Evolutionary conservation across 2,329 filamentous ascomycete species (phyloP).

Genomic region (Fusarium miscanthi): DNA sequence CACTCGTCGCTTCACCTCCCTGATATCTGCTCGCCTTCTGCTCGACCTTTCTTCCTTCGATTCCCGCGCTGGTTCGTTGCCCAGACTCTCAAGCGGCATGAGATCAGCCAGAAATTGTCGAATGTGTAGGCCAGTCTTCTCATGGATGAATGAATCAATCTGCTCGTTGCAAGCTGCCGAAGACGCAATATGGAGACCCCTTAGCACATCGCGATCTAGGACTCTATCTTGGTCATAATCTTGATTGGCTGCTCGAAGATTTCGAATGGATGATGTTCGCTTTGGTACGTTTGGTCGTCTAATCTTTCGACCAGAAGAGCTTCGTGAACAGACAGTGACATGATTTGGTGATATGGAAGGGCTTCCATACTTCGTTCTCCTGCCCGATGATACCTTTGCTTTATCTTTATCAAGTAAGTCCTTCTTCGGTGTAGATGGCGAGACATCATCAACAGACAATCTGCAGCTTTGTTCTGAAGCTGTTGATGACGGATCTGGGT

Average conservation of each 20-base stretch:
- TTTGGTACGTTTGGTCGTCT: constrained; percentile 51
- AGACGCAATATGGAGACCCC: constrained; percentile 65
- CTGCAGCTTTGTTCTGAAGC: constrained; percentile 11
- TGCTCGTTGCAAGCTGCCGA: constrained; percentile 66
- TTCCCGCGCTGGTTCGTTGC: constrained; percentile 45
- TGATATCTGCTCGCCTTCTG: constrained; percentile 49
- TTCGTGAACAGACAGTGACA: constrained; percentile 44
- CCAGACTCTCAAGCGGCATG: constrained; percentile 61
- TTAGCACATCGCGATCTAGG: constrained; percentile 63
- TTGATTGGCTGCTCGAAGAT: constrained; percentile 30
- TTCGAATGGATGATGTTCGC: constrained; percentile 51
- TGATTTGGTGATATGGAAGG: constrained; percentile 34
- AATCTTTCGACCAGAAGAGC: constrained; percentile 38
- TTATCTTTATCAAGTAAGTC: neutral
- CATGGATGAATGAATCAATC: constrained; percentile 63
- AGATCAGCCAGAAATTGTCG: constrained; percentile 67
- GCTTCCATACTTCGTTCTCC: neutral
- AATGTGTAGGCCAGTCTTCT: constrained; percentile 63
- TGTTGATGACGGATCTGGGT: neutral
- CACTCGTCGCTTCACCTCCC: constrained; percentile 51
- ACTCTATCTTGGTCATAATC: constrained; percentile 55
- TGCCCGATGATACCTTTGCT: neutral
- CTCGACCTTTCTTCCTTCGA: constrained; percentile 43
- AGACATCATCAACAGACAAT: neutral
- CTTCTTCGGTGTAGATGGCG: neutral